Percentiles rank a stretch among this genome's conserved stretches.
Evolutionary conservation across 78 protist species (phyloP).

Genomic region (Cavenderia fasciculata): DNA sequence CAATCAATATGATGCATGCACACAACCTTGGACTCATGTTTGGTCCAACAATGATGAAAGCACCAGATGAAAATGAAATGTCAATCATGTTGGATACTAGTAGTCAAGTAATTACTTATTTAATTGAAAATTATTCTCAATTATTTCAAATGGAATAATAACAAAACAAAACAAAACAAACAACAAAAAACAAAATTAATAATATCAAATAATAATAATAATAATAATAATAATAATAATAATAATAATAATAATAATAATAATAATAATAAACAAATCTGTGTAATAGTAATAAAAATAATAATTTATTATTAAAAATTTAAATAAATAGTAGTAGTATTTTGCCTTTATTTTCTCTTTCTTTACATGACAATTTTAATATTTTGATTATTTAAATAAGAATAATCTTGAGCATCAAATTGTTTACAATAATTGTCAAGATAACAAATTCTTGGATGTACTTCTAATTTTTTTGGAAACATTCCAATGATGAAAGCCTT

Average conservation of each 20-base stretch:
- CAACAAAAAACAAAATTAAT: not conserved
- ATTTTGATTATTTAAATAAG: not conserved
- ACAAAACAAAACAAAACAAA: not conserved
- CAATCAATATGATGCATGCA: slow-evolving; percentile 66
- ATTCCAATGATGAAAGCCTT: slow-evolving; percentile 57
- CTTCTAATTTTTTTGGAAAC: slow-evolving; percentile 41
- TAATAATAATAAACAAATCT: not conserved
- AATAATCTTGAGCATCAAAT: slow-evolving; percentile 17
- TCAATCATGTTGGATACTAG: slow-evolving; percentile 55
- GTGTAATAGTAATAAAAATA: not conserved
- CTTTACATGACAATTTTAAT: slow-evolving; percentile 3
- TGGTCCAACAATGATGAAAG: slow-evolving; percentile 53
- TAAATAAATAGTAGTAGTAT: too few species aligned
- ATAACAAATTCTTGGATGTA: slow-evolving; percentile 19
- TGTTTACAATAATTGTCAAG: slow-evolving; percentile 30
- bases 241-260: not conserved
- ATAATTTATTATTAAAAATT: too few species aligned
- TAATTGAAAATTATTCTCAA: slow-evolving; percentile 36
- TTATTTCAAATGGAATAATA: slow-evolving; percentile 6
- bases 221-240: not conserved
- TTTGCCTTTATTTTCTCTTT: too few species aligned
- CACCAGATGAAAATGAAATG: slow-evolving; percentile 43
- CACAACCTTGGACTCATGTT: slow-evolving; percentile 65
- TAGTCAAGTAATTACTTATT: slow-evolving; percentile 54
- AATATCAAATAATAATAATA: not conserved